Conservation (phyloP, 139 green algal species). For the Nannochloris sp. region DNA sequence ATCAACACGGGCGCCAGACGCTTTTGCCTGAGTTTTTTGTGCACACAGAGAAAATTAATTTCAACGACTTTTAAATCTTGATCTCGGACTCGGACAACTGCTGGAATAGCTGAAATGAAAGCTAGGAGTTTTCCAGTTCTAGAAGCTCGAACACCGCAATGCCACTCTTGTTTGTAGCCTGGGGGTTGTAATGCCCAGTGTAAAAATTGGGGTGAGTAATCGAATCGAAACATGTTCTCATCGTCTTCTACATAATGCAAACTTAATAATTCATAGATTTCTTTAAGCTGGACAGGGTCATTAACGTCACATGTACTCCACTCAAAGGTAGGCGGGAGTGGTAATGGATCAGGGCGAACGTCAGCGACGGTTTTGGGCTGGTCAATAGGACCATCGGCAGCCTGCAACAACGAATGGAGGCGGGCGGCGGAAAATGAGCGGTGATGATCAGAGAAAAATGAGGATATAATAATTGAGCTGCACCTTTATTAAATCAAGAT, state of each 20-base stretch:
- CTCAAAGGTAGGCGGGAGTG: constrained; percentile 70
- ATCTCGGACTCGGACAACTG: constrained; percentile 21
- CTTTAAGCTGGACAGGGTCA: constrained; percentile 44
- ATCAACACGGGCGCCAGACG: constrained; percentile 96
- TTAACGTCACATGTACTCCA: constrained; percentile 85
- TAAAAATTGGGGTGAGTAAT: constrained; percentile 81
- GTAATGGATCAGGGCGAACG: constrained; percentile 75
- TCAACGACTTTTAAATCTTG: constrained; percentile 70
- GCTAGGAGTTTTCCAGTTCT: constrained; percentile 61
- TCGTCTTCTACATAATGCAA: constrained; percentile 98
- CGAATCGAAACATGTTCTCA: constrained; percentile 95
- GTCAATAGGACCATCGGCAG: constrained; percentile 78
- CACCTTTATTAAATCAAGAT: background rate
- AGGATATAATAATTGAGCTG: background rate
- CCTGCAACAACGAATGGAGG: constrained; percentile 11
- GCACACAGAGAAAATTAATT: constrained; percentile 99
- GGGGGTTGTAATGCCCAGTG: constrained; percentile 86
- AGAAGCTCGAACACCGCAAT: constrained; percentile 55
- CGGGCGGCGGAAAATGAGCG: background rate
- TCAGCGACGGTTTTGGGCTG: constrained; percentile 61
- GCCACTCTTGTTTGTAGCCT: constrained; percentile 74
- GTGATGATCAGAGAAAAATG: background rate
- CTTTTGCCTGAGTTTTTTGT: constrained; percentile 97
- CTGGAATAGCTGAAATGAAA: constrained; percentile 90
- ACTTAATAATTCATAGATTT: constrained; percentile 83